These are phyloP conservation scores for Aspergillus spinulosporus DNA, from an alignment of 2,329 filamentous ascomycete species.

Conservation along the genomic window DNA sequence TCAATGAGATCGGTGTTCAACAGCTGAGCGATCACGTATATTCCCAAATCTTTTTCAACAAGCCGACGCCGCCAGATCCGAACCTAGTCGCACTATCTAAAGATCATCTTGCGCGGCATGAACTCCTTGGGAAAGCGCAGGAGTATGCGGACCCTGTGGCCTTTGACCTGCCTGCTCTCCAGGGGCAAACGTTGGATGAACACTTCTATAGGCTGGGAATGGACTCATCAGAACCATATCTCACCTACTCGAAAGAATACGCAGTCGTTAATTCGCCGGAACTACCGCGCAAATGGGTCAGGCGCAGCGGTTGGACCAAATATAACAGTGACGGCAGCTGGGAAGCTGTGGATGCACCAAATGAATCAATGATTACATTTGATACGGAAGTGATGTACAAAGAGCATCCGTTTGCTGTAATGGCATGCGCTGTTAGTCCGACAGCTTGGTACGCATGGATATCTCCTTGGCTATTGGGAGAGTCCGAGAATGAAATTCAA, in stretches of 20 bases:
- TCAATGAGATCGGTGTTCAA: conserved; percentile 92
- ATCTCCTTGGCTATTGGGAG: conserved; percentile 88
- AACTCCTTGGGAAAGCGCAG: conserved; percentile 85
- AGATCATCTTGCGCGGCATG: conserved; percentile 81
- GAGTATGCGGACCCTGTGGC: conserved; percentile 73
- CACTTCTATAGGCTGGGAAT: conserved; percentile 88
- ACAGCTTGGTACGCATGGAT: conserved; percentile 97
- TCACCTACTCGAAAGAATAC: conserved; percentile 73
- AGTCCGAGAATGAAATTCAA: conserved; percentile 74
- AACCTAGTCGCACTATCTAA: conserved; percentile 77
- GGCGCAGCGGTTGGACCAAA: conserved; percentile 87
- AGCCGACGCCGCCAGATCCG: conserved; percentile 56
- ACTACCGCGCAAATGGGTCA: conserved; percentile 72
- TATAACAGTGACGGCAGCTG: conserved; percentile 73
- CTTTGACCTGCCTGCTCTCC: conserved; percentile 79
- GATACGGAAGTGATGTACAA: conserved; percentile 98
- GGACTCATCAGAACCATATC: conserved; percentile 82
- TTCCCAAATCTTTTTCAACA: conserved; percentile 72
- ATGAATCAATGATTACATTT: conserved; percentile 82
- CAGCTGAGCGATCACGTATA: conserved; percentile 84
- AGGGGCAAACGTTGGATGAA: conserved; percentile 81
- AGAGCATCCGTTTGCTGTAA: conserved; percentile 85
- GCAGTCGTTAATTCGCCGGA: conserved; percentile 59
- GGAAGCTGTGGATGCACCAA: conserved; percentile 73
- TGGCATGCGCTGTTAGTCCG: conserved; percentile 90